A percentile compares a stretch with the other conserved stretches of the same genome.
Conservation (phyloP, 1,139 yeast genomes). For the Candida pseudoviswanathii region DNA sequence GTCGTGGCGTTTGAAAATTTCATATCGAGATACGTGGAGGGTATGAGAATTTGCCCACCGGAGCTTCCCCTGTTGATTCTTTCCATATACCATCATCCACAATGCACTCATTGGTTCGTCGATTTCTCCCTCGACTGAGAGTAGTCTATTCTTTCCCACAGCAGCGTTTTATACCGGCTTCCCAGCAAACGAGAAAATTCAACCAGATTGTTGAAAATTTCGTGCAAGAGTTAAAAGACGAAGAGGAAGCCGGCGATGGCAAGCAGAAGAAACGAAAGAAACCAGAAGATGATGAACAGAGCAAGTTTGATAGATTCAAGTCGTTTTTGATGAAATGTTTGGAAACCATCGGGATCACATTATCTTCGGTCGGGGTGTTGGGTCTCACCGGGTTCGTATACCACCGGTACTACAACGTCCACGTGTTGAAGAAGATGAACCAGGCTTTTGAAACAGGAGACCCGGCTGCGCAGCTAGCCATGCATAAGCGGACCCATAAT, state of each 20-base stretch:
- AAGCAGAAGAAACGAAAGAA: constrained; percentile 15
- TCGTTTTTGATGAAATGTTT: constrained; percentile 52
- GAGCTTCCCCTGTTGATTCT: not conserved
- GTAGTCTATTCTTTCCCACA: not conserved
- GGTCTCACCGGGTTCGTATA: constrained; percentile 74
- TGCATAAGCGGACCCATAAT: constrained; percentile 44
- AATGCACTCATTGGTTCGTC: constrained; percentile 4
- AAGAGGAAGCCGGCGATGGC: constrained; percentile 17
- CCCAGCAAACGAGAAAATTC: constrained; percentile 2
- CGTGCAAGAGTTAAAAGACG: constrained; percentile 19
- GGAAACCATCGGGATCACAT: constrained; percentile 75
- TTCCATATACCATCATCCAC: not conserved
- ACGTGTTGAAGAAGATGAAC: constrained; percentile 67
- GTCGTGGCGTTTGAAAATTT: constrained; percentile 4
- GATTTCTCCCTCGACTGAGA: constrained; percentile 4
- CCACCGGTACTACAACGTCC: constrained; percentile 61
- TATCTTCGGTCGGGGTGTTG: constrained; percentile 70
- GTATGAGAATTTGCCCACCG: not conserved
- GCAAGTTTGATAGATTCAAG: constrained; percentile 17
- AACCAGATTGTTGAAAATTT: constrained; percentile 24
- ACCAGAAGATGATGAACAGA: constrained; percentile 12
- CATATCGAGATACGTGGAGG: not conserved
- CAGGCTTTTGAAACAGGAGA: constrained; percentile 70
- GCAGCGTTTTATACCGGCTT: not conserved
- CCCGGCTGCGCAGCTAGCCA: constrained; percentile 61